A percentile compares a stretch with the other conserved stretches of the same genome.
These are phyloP conservation scores for Casuarina equisetifolia DNA, from an alignment of 306 rosid genomes.

Conservation along the genomic window DNA sequence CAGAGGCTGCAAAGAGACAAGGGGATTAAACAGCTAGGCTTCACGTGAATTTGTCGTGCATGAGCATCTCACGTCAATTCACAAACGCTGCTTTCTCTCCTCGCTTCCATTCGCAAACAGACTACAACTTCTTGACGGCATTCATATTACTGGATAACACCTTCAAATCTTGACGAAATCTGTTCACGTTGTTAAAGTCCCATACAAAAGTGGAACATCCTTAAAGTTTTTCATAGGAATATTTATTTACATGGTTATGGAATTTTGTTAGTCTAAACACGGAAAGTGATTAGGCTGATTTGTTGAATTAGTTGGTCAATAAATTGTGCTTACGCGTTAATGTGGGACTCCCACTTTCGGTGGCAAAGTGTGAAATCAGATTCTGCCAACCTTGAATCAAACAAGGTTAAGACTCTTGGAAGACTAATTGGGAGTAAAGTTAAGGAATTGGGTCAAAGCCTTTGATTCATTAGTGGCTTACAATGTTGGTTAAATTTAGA, in stretches of 20 bases:
- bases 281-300: background rate
- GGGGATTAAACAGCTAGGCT: background rate
- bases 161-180: background rate
- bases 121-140: background rate
- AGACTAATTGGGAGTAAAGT: background rate
- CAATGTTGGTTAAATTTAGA: too few species aligned
- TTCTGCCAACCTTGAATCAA: background rate
- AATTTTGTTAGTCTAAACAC: background rate
- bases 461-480: background rate
- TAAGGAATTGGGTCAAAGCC: background rate
- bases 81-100: background rate
- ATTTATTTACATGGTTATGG: background rate
- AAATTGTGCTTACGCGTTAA: background rate
- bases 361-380: background rate
- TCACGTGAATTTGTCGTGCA: background rate
- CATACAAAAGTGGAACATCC: too few species aligned
- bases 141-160: background rate
- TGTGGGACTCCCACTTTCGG: background rate
- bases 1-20: background rate
- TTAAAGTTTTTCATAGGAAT: too few species aligned
- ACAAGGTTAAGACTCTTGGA: background rate
- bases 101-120: background rate
- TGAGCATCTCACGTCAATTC: background rate
- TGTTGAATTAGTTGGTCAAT: background rate
- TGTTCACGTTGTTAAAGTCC: background rate